Percentiles rank a stretch among this genome's conserved stretches.
Conservation (phyloP, 441 rosid genomes). For the Corymbia calophylla region DNA sequence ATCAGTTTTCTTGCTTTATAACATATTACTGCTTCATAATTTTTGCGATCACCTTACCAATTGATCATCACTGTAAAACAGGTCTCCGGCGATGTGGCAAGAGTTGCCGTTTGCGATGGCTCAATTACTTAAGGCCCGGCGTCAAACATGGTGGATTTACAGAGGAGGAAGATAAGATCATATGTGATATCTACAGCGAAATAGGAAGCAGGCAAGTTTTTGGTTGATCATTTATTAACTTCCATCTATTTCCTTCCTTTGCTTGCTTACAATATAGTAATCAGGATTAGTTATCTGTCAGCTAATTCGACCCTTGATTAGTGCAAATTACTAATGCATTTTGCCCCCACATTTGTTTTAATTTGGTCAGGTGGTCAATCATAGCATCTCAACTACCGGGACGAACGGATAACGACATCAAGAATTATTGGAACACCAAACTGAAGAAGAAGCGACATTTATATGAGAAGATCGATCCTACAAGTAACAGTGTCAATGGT, state of each 20-base stretch:
- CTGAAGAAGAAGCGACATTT: background rate
- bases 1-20: background rate
- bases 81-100: conserved; percentile 1
- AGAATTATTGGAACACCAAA: conserved; percentile 1
- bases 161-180: background rate
- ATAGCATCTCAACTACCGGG: background rate
- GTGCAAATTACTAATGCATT: background rate
- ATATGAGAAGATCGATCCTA: background rate
- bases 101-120: conserved; percentile 7
- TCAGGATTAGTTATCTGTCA: background rate
- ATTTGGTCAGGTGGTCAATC: background rate
- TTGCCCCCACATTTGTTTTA: background rate
- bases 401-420: background rate
- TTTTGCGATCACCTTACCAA: background rate
- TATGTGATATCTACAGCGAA: background rate
- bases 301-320: background rate
- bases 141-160: background rate
- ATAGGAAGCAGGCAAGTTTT: background rate
- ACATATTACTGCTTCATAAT: background rate
- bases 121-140: background rate
- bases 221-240: background rate
- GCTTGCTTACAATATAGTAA: background rate
- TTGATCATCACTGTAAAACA: background rate
- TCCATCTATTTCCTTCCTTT: background rate
- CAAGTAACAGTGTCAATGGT: background rate